Percentiles rank a stretch among this genome's conserved stretches.
Evolutionary conservation across 345 rosid genomes (phyloP).

Genomic region (Turnera subulata): DNA sequence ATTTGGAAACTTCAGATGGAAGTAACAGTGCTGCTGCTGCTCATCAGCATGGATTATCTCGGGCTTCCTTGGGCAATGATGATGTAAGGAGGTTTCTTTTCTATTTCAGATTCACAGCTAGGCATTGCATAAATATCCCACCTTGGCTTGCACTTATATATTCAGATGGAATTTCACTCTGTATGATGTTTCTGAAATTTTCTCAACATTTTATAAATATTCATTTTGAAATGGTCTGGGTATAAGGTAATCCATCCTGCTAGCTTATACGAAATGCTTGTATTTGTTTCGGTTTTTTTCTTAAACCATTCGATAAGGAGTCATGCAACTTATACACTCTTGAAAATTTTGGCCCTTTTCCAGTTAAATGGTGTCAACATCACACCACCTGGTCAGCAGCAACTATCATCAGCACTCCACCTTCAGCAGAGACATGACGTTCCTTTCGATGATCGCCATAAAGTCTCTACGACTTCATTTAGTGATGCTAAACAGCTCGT

Average conservation of each 20-base stretch:
- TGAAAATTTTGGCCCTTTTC: conserved; percentile 11
- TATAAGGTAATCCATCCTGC: too few species aligned
- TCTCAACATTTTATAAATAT: too few species aligned
- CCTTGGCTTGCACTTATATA: too few species aligned
- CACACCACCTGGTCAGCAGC: conserved; percentile 42
- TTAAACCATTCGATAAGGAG: too few species aligned
- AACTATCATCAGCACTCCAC: conserved; percentile 44
- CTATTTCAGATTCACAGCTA: not conserved
- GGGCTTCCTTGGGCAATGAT: conserved; percentile 42
- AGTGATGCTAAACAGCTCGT: conserved; percentile 42
- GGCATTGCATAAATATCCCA: too few species aligned
- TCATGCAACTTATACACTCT: too few species aligned
- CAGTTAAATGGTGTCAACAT: conserved; percentile 46
- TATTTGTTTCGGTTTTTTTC: too few species aligned
- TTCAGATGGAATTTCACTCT: too few species aligned
- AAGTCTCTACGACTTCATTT: conserved; percentile 29
- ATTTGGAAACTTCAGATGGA: conserved; percentile 65
- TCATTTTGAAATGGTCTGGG: too few species aligned
- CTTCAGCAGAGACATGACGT: conserved; percentile 57
- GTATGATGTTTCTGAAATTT: too few species aligned
- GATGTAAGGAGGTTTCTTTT: conserved; percentile 50
- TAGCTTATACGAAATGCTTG: too few species aligned
- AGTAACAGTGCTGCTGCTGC: conserved; percentile 31
- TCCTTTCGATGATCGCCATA: conserved; percentile 56
- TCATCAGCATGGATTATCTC: conserved; percentile 49